A percentile compares a stretch with the other conserved stretches of the same genome.
Conservation (phyloP, 148 eudicot genomes). For the Chenopodium album region DNA sequence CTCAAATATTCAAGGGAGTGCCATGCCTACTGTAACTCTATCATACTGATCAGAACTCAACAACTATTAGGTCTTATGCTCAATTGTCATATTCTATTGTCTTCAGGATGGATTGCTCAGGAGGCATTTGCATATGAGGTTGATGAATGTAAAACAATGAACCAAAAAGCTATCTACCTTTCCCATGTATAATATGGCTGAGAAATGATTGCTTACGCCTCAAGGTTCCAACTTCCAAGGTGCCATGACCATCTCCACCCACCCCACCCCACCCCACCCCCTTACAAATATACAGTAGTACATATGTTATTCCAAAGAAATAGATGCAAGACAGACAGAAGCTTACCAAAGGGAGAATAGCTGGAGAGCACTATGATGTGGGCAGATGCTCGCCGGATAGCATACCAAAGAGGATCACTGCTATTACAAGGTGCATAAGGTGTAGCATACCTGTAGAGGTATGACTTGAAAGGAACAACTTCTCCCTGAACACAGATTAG, state of each 20-base stretch:
- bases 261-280: neutral
- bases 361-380: constrained; percentile 89
- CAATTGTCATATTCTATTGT: neutral
- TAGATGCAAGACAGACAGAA: constrained; percentile 12
- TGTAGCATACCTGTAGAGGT: constrained; percentile 71
- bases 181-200: too few relatives aligned
- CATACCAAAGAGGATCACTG: constrained; percentile 86
- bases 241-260: neutral
- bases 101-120: too few relatives aligned
- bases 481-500: constrained; percentile 57
- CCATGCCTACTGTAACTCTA: neutral
- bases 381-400: constrained; percentile 88
- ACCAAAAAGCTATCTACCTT: too few relatives aligned
- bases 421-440: constrained; percentile 72
- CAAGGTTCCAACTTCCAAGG: too few relatives aligned
- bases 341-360: constrained; percentile 90
- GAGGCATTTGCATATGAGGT: too few relatives aligned
- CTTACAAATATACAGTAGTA: too few relatives aligned
- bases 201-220: too few relatives aligned
- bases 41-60: neutral
- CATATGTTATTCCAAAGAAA: neutral
- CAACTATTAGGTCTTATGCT: neutral
- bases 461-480: constrained; percentile 71
- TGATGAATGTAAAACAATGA: too few relatives aligned
- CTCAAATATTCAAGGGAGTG: neutral